A percentile compares a stretch with the other conserved stretches of the same genome.
phyloP scores from a whole-genome alignment of 164 flowering plant genomes.

The Annona cherimola region DNA sequence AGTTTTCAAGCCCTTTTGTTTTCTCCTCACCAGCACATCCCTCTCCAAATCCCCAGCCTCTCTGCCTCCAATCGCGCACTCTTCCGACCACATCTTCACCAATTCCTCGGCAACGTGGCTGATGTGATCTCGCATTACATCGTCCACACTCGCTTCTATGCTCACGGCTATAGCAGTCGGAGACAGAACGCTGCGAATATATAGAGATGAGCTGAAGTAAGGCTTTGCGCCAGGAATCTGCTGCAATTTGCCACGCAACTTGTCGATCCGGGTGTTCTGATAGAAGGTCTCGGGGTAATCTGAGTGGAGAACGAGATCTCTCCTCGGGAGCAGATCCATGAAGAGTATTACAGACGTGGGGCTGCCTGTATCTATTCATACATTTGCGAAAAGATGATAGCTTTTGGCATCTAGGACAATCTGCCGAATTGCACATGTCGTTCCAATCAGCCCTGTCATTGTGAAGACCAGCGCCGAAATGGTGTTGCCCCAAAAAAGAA shows the following conservation, averaged over 20 bases:
- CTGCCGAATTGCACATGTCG: constrained; percentile 68
- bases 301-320: constrained; percentile 54
- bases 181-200: constrained; percentile 47
- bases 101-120: constrained; percentile 37
- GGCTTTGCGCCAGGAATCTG: constrained; percentile 43
- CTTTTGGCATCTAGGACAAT: constrained; percentile 63
- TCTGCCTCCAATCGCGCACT: constrained; percentile 34
- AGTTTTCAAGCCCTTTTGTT: too few species aligned
- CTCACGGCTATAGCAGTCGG: constrained; percentile 50
- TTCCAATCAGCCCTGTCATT: constrained; percentile 38
- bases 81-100: constrained; percentile 50
- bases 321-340: constrained; percentile 71
- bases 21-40: constrained; percentile 36
- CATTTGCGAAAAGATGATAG: constrained; percentile 58
- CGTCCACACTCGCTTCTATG: constrained; percentile 39
- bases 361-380: constrained; percentile 33
- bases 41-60: constrained; percentile 42
- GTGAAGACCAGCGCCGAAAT: constrained; percentile 50
- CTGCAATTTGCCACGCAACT: constrained; percentile 23
- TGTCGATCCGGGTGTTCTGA: constrained; percentile 53
- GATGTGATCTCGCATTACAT: constrained; percentile 34
- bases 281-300: constrained; percentile 68
- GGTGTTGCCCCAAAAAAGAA: constrained; percentile 50
- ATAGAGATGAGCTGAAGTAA: constrained; percentile 52
- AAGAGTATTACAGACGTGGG: constrained; percentile 58